Conservation (phyloP, 2,329 filamentous ascomycete species). For the Chaetomiaceae sp. region DNA sequence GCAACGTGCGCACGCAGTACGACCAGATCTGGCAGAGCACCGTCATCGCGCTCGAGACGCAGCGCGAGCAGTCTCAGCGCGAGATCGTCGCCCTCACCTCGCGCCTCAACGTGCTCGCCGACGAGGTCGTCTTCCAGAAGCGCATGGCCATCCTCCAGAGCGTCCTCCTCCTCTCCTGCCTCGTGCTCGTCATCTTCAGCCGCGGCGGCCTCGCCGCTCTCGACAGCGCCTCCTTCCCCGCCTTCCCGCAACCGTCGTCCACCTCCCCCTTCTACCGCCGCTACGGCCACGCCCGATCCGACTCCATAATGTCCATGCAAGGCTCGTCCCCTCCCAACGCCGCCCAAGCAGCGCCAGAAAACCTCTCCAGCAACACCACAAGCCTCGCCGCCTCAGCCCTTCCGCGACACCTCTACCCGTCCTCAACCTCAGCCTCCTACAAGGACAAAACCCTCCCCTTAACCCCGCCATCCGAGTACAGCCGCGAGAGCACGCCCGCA, state of each 20-base stretch:
- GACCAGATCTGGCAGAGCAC: conserved; percentile 97
- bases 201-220: conserved; percentile 39
- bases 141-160: conserved; percentile 91
- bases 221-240: conserved; percentile 12
- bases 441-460: conserved; percentile 33
- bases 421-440: conserved; percentile 6
- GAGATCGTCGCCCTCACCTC: conserved; percentile 79
- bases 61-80: conserved; percentile 76
- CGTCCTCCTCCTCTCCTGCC: conserved; percentile 77
- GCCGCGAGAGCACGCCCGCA: conserved; percentile 25
- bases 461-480: conserved; percentile 30
- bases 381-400: conserved; percentile 20
- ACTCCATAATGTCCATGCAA: conserved; percentile 9
- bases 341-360: neutral
- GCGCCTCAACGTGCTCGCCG: conserved; percentile 82
- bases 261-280: conserved; percentile 20
- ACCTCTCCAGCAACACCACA: neutral
- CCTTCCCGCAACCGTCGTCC: conserved; percentile 1
- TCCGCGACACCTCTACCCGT: conserved; percentile 12
- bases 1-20: conserved; percentile 76
- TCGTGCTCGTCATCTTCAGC: conserved; percentile 82
- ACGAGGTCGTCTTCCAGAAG: conserved; percentile 83
- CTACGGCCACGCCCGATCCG: conserved; percentile 13
- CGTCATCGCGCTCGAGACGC: conserved; percentile 82
- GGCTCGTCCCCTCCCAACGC: neutral